These are phyloP conservation scores for Auricularia sp. DNA, from an alignment of 768 basidiomycete species.

Conservation along the genomic window DNA sequence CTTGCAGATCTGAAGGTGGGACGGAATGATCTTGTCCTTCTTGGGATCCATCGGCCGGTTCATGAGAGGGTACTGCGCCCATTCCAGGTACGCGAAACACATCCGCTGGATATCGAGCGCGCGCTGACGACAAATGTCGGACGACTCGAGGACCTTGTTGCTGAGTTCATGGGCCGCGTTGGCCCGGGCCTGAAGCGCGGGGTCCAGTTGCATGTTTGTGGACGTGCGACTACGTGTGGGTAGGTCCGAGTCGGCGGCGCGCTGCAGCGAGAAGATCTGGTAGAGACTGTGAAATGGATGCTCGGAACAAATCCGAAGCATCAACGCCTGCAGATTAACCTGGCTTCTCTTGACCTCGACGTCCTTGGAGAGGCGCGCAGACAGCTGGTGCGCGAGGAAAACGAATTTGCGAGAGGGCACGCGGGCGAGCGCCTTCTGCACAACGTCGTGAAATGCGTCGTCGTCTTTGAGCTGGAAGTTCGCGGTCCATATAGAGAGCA, in stretches of 20 bases:
- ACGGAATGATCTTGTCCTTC: conserved; percentile 33
- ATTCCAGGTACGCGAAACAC: conserved; percentile 58
- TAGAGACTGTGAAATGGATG: conserved; percentile 94
- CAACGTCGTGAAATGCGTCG: conserved; percentile 29
- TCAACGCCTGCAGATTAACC: conserved; percentile 45
- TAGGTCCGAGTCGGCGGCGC: conserved; percentile 13
- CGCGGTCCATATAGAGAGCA: conserved; percentile 86
- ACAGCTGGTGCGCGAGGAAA: conserved; percentile 85
- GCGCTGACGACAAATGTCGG: not conserved
- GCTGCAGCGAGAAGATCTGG: conserved; percentile 69
- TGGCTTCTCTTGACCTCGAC: conserved; percentile 30
- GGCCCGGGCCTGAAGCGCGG: conserved; percentile 3
- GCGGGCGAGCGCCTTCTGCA: conserved; percentile 38
- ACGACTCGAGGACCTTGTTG: not conserved
- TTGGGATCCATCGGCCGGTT: conserved; percentile 14
- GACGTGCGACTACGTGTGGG: too few species aligned
- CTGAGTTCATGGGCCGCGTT: not conserved
- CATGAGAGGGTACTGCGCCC: conserved; percentile 55
- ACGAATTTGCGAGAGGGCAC: conserved; percentile 85
- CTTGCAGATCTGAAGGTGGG: conserved; percentile 32
- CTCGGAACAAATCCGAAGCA: conserved; percentile 71
- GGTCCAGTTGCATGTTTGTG: too few species aligned
- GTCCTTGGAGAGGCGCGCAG: conserved; percentile 62
- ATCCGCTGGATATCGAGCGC: conserved; percentile 43
- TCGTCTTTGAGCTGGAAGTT: conserved; percentile 41